Base-by-base conservation (phyloP, 1,284 basidiomycete genomes). In the Volvariella surrecta region DNA sequence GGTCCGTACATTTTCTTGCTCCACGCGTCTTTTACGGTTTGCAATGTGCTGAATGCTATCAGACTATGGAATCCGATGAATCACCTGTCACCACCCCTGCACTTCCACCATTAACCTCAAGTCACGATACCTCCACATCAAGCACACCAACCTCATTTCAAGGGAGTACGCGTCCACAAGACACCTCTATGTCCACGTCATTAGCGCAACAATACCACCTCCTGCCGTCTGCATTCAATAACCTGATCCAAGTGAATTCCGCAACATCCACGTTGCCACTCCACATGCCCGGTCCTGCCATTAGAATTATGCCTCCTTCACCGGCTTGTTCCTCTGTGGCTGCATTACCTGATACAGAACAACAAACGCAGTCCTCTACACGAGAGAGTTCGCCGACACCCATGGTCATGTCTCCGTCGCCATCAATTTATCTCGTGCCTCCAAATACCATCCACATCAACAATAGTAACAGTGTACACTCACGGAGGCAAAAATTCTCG, bases 401-500 rank as follows among this genome's bases (percentile, higher is more conserved):
- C 4, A 61, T 57, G 56, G 43, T 50, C 21, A 40, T 57, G 8
- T 56, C 59, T 19, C 54, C 59, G 1, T 45, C 52, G 21, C 39
- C 45, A 18, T 51, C 55, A 17, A 15, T 7, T 13, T 16, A 51
- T 58, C 42, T 46, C 56, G 40, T 54, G 44, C 48, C 47, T 6
- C 24, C 24, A 11, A 28, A 11, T n/a, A n/a, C n/a, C 57, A n/a
- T 41, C 49, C 28, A 52, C 56, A 7, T 55, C 57, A 43, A 53
- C 57, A 6, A 57, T 58, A n/a, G n/a, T n/a, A n/a, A n/a, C n/a
- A n/a, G n/a, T n/a, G n/a, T n/a, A n/a, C 15, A 16, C 21, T 51
- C 50, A 16, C 60, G 60, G 39, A 74, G 64, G 50, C 66, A 64
- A 42, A 70, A 73, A 4, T 73, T 86, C 50, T 77, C 74, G 45